Base-by-base conservation (phyloP, 495 filamentous ascomycete genomes). In the Penicillium silybi region DNA sequence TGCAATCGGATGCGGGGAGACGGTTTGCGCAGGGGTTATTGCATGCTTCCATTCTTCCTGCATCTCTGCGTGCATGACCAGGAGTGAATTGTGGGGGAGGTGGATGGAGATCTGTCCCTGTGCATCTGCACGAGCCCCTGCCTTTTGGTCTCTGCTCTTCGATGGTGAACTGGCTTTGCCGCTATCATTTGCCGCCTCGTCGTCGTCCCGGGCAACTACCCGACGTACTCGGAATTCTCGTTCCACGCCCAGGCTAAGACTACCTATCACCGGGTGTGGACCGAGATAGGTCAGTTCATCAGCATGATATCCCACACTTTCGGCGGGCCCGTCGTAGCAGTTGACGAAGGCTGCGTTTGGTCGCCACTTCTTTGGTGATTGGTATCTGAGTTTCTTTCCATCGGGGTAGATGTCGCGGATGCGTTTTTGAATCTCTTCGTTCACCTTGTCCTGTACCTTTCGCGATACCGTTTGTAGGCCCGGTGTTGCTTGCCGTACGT, bases 241-340 rank as follows among this genome's bases (percentile, higher is more conserved):
- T 20, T 87, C 81, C 3, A 96, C 93, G 6, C 93, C 93, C 3
- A 98, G 76, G 52, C 88, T 95, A 2, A 98, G 67, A 38, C 89
- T 93, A 5, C 91, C 93, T 48, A 98, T 98, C 4, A 93, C 73
- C 15, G 93, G 79, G 44, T 84, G 81, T 1, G 93, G 93, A 0
- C 93, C 93, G 4, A 97, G 77, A 68, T 97, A 98, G 3, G 93
- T 97, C 9, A 96, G 71, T 52, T 96, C 88, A 57, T 98, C 93
- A 11, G 86, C 81, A 61, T 98, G 93, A 68, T 87, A 98, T 17
- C 93, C 92, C 0, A 97, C 91, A 44, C 75, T 86, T 71, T 98
- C 82, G 1, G 78, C 67, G 0, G 82, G 83, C 0, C 92, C 91
- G 53, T 83, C 71, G 62, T 98, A 98, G 69, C 89, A 92, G 62